phyloP scores from a whole-genome alignment of 2,329 filamentous ascomycete genomes.

The Epichloe typhina region DNA sequence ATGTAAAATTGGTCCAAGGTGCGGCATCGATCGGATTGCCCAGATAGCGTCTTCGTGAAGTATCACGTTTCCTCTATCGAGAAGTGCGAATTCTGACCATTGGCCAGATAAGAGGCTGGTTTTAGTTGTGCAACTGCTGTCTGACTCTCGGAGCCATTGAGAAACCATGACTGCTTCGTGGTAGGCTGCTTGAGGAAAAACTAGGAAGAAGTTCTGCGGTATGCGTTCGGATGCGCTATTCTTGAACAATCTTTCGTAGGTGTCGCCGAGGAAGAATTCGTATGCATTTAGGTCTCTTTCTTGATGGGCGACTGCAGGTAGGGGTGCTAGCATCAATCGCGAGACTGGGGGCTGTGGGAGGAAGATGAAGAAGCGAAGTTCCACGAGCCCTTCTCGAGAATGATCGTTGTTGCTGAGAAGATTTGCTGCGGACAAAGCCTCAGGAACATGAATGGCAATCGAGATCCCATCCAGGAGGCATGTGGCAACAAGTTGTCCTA shows the following conservation, averaged over 20 bases:
- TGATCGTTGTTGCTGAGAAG: background rate
- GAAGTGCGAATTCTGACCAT: slow-evolving; percentile 31
- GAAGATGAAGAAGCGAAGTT: slow-evolving; percentile 27
- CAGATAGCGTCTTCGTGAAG: slow-evolving; percentile 30
- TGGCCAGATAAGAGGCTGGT: slow-evolving; percentile 28
- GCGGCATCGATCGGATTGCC: slow-evolving; percentile 26
- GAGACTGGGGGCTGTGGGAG: slow-evolving; percentile 12
- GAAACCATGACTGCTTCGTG: slow-evolving; percentile 25
- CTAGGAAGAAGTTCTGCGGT: slow-evolving; percentile 29
- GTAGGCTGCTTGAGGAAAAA: slow-evolving; percentile 29
- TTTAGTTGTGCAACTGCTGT: slow-evolving; percentile 28
- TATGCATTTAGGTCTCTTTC: slow-evolving; percentile 11
- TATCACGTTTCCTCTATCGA: slow-evolving; percentile 22
- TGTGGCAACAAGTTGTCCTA: slow-evolving; percentile 23
- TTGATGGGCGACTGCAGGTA: background rate
- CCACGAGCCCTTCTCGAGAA: background rate
- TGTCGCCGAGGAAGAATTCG: slow-evolving; percentile 17
- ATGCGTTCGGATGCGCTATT: slow-evolving; percentile 8
- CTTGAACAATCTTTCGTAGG: slow-evolving; percentile 18
- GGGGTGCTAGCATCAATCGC: slow-evolving; percentile 14
- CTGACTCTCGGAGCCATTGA: slow-evolving; percentile 30
- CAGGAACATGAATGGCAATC: slow-evolving; percentile 22
- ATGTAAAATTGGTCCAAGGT: slow-evolving; percentile 21
- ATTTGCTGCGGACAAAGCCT: background rate
- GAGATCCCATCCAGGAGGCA: slow-evolving; percentile 16